Evolutionary conservation across 495 filamentous ascomycete genomes (phyloP), one percentile per base, ranked within the genome.

Genomic region (Aspergillus sparsus): DNA sequence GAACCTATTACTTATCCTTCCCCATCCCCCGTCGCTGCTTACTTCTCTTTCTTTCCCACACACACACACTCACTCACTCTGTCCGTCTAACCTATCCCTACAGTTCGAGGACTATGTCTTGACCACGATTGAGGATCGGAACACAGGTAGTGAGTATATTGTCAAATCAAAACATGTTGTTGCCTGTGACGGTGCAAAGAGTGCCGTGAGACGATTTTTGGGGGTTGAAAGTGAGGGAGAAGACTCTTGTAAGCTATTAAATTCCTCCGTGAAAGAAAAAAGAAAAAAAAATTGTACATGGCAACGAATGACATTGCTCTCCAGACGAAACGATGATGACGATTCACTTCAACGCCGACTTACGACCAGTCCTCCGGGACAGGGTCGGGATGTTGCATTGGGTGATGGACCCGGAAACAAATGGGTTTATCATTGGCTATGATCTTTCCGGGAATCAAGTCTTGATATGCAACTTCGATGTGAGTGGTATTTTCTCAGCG

Each of bases 301-400:
- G 8, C 34, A 35, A 52, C 32, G 49, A 2, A 6, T 35, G 49
- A 15, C 3, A 45, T 27, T 27, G 21, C 6, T 36, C 6, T 41
- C 52, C 61, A 70, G 72, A 72, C 54, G 67, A 79, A 46, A 74
- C 70, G 1, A 79, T 79, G 76, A 77, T 79, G 76, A 79, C 76
- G 7, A 79, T 79, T 36, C 74, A 79, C 57, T 71, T 77, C 51
- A 75, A 74, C 39, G 74, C 75, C 7, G 65, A 79, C 34, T 54
- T 79, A 3, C 64, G 71, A 2, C 69, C 69, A 0, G 59, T 77
- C 4, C 44, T 79, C 7, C 63, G 66, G 13, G 68, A 71, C 1
- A 61, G 67, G n/a, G 74, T 77, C 39, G 76, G 76, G 13, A 77
- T 79, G 74, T 61, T 79, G 33, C 71, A 74, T 54, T 79, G 72